Percentiles rank a stretch among this genome's conserved stretches.
phyloP scores from a whole-genome alignment of 257 asterid genomes.

The Solanum gracilifrons region DNA sequence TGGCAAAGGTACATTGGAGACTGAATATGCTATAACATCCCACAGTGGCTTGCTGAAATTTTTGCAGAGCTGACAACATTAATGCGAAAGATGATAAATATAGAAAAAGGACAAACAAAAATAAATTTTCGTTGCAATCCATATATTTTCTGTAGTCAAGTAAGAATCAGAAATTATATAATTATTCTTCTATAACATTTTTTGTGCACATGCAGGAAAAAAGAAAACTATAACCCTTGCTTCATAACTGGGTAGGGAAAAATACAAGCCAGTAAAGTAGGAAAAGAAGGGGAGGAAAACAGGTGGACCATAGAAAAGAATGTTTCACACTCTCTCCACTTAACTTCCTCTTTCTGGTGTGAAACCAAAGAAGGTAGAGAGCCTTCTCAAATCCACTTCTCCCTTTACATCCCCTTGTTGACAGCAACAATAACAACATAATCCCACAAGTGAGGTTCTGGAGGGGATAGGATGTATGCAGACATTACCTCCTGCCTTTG shows the following conservation, averaged over 20 bases:
- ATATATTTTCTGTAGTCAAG: background rate
- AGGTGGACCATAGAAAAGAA: background rate
- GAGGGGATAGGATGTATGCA: background rate
- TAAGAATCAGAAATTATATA: background rate
- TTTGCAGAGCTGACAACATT: constrained; percentile 21
- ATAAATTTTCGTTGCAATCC: background rate
- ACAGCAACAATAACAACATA: background rate
- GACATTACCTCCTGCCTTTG: background rate
- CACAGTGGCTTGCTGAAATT: constrained; percentile 92
- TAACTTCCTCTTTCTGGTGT: background rate
- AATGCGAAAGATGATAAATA: constrained; percentile 1
- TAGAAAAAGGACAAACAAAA: background rate
- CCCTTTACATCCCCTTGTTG: background rate
- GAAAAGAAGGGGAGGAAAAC: background rate
- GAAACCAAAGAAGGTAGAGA: background rate
- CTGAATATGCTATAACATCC: constrained; percentile 66
- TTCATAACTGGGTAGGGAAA: background rate
- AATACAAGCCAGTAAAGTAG: background rate
- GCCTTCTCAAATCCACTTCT: background rate
- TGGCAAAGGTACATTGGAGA: constrained; percentile 84
- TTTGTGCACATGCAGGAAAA: background rate
- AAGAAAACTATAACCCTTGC: background rate
- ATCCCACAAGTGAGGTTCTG: background rate
- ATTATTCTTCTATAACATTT: background rate
- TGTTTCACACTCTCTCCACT: background rate